These are phyloP conservation scores for Tulasnella sp. DNA, from an alignment of 768 basidiomycete species.

Conservation along the genomic window DNA sequence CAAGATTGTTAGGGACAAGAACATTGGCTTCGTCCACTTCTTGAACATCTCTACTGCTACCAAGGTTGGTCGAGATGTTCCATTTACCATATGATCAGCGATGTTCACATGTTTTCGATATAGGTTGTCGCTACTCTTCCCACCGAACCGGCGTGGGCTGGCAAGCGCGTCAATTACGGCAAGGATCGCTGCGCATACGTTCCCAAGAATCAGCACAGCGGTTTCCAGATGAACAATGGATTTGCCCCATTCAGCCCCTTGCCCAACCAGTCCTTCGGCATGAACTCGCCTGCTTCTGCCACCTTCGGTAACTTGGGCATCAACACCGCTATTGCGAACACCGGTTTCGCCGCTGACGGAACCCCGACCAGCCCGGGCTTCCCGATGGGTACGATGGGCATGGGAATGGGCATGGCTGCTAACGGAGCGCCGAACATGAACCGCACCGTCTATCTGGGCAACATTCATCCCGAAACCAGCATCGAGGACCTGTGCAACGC, in stretches of 20 bases:
- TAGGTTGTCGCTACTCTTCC: slow-evolving; percentile 93
- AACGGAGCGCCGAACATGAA: slow-evolving; percentile 61
- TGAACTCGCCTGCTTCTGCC: slow-evolving; percentile 34
- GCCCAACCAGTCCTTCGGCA: slow-evolving; percentile 32
- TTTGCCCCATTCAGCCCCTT: slow-evolving; percentile 29
- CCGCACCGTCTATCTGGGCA: slow-evolving; percentile 91
- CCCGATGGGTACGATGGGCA: slow-evolving; percentile 29
- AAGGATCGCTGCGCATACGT: slow-evolving; percentile 99
- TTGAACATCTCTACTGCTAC: slow-evolving; percentile 90
- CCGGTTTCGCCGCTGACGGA: slow-evolving; percentile 20
- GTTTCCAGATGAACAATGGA: slow-evolving; percentile 32
- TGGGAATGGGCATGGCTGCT: slow-evolving; percentile 30
- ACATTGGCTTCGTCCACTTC: slow-evolving; percentile 99
- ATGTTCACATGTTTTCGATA: not conserved
- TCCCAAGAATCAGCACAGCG: slow-evolving; percentile 85
- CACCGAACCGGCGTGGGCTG: slow-evolving; percentile 88
- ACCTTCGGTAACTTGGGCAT: slow-evolving; percentile 23
- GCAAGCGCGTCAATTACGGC: slow-evolving; percentile 95
- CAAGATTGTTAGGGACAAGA: slow-evolving; percentile 99
- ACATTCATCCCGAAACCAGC: slow-evolving; percentile 93
- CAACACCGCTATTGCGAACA: slow-evolving; percentile 19
- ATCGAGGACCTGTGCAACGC: slow-evolving; percentile 95
- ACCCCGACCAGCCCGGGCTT: slow-evolving; percentile 28
- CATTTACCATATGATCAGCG: not conserved
- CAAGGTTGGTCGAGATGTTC: slow-evolving; percentile 57